Evolutionary conservation across 2,329 filamentous ascomycete species (phyloP).

Genomic region (Scolecobasidium constrictum): DNA sequence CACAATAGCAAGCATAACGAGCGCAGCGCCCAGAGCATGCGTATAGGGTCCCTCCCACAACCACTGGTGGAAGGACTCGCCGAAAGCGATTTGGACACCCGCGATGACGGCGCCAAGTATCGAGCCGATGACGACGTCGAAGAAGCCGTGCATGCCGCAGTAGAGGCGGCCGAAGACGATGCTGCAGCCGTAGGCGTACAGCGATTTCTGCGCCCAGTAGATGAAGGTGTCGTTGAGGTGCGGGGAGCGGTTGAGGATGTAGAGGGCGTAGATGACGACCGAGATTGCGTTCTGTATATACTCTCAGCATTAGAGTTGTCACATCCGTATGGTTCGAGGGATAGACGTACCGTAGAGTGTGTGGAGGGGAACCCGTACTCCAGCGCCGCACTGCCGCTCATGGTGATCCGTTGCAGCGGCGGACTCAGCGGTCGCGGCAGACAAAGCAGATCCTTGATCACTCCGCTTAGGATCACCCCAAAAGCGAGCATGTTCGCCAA

Average conservation of each 20-base stretch:
- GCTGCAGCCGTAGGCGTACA: constrained; percentile 77
- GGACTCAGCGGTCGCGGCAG: constrained; percentile 86
- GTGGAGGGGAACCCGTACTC: constrained; percentile 98
- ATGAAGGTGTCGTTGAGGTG: constrained; percentile 25
- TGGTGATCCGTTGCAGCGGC: constrained; percentile 86
- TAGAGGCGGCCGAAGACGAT: constrained; percentile 89
- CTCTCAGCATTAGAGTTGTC: no score
- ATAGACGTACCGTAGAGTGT: constrained; percentile 86
- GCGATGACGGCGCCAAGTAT: constrained; percentile 59
- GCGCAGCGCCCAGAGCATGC: constrained; percentile 51
- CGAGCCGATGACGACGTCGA: constrained; percentile 78
- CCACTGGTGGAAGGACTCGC: constrained; percentile 55
- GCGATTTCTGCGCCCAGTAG: constrained; percentile 52
- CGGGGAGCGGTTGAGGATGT: constrained; percentile 56
- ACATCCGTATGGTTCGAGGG: no score
- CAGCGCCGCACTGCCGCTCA: constrained; percentile 89
- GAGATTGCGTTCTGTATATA: constrained; percentile 98
- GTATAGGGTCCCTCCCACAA: constrained; percentile 46
- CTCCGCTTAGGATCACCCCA: constrained; percentile 63
- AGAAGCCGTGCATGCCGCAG: constrained; percentile 97
- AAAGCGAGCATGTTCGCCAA: constrained; percentile 56
- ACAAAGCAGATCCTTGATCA: constrained; percentile 88
- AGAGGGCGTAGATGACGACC: constrained; percentile 73
- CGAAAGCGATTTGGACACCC: constrained; percentile 43
- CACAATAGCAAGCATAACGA: constrained; percentile 64